Evolutionary conservation across 768 basidiomycete genomes (phyloP).

Genomic region (Auricularia sp.): DNA sequence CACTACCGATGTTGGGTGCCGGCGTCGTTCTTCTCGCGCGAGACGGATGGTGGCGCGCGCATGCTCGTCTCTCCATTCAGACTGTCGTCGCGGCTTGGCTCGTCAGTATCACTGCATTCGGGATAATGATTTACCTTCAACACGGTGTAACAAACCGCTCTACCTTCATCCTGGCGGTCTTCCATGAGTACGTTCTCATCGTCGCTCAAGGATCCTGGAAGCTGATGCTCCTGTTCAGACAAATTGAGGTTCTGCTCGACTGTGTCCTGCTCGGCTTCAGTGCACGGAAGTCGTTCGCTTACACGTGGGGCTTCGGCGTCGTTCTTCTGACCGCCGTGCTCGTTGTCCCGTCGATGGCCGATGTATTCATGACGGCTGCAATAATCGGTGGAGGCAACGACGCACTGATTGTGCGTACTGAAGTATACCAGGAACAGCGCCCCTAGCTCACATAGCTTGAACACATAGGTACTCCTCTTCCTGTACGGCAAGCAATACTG

Average conservation of each 20-base stretch:
- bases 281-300: background rate
- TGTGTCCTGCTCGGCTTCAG: background rate
- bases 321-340: background rate
- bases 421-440: background rate
- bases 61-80: background rate
- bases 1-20: background rate
- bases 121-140: background rate
- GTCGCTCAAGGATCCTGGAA: background rate
- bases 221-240: background rate
- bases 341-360: background rate
- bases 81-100: background rate
- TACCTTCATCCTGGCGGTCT: background rate
- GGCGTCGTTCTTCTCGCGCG: background rate
- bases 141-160: background rate
- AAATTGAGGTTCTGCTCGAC: background rate
- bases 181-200: background rate
- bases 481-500: slow-evolving; percentile 1
- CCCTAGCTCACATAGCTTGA: background rate
- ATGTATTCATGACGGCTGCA: background rate
- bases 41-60: background rate
- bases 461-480: background rate
- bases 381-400: background rate
- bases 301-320: slow-evolving; percentile 1
- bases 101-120: background rate
- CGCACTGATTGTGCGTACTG: background rate